Evolutionary conservation across 2,329 filamentous ascomycete genomes (phyloP).

Genomic region (Cladosporium sp.): DNA sequence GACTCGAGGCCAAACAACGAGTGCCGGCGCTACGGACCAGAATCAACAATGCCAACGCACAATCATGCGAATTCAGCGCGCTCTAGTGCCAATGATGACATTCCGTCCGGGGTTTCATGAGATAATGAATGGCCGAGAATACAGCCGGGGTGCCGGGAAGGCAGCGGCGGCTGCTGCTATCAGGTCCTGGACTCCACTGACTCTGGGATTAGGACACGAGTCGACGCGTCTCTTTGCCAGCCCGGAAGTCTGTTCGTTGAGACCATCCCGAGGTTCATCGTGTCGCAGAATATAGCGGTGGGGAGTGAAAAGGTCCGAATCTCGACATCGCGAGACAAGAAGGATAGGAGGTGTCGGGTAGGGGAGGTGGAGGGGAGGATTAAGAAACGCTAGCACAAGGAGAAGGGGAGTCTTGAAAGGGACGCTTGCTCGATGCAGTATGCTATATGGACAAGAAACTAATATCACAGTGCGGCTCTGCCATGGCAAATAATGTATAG

Average conservation of each 20-base stretch:
- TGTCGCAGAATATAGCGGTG: neutral
- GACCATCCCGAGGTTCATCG: neutral
- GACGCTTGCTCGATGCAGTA: neutral
- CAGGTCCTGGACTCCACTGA: neutral
- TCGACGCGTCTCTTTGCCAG: neutral
- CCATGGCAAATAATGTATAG: neutral
- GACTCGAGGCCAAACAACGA: neutral
- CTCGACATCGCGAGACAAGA: neutral
- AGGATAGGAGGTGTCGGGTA: neutral
- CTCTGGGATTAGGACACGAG: constrained; percentile 1
- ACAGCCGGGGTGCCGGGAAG: neutral
- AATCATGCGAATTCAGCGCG: neutral
- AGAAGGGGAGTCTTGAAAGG: neutral
- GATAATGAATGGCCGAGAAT: constrained; percentile 6
- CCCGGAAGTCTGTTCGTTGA: neutral
- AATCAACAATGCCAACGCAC: constrained; percentile 1
- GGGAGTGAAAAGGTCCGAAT: constrained; percentile 9
- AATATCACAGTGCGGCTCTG: neutral
- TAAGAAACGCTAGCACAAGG: neutral
- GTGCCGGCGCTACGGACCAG: neutral
- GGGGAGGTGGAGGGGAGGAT: neutral
- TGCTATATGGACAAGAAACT: neutral
- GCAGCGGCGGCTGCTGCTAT: neutral
- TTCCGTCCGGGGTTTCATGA: constrained; percentile 5
- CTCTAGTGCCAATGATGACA: constrained; percentile 5